Base-by-base conservation (phyloP, 371 early-diverging fungal species). In the Rhizopus stolonifer region DNA sequence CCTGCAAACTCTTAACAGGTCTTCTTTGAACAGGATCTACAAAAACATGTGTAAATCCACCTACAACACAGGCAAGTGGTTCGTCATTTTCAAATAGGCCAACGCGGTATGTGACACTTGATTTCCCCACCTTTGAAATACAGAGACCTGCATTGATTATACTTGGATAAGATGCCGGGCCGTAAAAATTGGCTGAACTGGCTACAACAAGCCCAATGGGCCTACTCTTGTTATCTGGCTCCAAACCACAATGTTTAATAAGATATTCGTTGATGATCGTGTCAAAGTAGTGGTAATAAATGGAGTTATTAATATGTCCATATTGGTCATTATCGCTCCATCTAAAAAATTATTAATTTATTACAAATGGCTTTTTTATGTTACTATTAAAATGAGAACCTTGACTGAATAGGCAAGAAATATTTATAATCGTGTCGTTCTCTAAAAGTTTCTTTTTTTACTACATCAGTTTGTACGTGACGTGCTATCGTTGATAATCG, bases 241-340 rank as follows among this genome's bases (percentile, higher is more conserved):
- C 65, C 48, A 81, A 56, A 8, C 73, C 79, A 48, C 79, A 66
- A 23, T 79, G 57, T 15, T 70, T 64, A 39, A 78, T 81, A 42
- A 85, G 60, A 33, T 76, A 85, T 6, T 76, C 71, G 25, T 83
- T 83, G 40, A 83, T 79, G 17, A 80, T 58, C 2, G 82, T 82
- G 51, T 85, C 85, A 47, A 85, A 80, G 46, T 79, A 81, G 39
- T 69, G 63, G 49, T 85, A 81, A 51, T 79, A 83, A 19, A 81
- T 63, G 0, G 80, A 72, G 49, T 85, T 85, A 61, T 85, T 85
- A 40, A 85, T 64, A 64, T 85, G 85, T 13, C 81, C 82, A 50
- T 85, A 85, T 32, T 77, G 72, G 46, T 85, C 85, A 42, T 81
- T 80, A 49, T 84, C 85, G 24, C 72, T 66, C 80, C 82, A 82